Evolutionary conservation across 768 basidiomycete genomes (phyloP).

Genomic region (Leccinum boreale): DNA sequence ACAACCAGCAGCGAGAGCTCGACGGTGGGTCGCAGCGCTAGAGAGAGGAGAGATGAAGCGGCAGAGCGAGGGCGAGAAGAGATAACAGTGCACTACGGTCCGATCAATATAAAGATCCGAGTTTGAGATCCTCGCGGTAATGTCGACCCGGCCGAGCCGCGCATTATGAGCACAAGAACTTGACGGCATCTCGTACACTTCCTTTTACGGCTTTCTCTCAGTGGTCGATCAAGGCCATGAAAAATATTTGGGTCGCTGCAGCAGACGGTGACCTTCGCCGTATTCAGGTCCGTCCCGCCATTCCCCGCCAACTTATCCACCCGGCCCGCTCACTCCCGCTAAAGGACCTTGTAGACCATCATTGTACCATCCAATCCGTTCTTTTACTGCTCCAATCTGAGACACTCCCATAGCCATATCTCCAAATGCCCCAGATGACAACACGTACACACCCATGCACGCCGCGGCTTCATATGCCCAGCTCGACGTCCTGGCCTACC

Average conservation of each 20-base stretch:
- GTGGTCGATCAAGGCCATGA: constrained; percentile 1
- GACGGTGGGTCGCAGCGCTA: not conserved
- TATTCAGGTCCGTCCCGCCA: constrained; percentile 54
- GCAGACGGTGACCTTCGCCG: constrained; percentile 83
- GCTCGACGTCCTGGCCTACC: constrained; percentile 68
- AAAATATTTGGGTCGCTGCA: constrained; percentile 93
- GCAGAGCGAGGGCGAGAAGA: not conserved
- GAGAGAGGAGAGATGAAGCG: not conserved
- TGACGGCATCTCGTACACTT: not conserved
- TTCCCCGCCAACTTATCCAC: not conserved
- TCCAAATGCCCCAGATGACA: constrained; percentile 66
- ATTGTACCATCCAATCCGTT: constrained; percentile 43
- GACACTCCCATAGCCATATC: constrained; percentile 45
- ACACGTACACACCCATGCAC: constrained; percentile 89
- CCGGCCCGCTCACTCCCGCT: constrained; percentile 1
- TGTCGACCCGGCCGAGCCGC: not conserved
- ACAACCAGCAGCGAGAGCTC: not conserved
- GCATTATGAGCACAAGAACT: not conserved
- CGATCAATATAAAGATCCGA: constrained; percentile 30
- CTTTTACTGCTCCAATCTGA: constrained; percentile 29
- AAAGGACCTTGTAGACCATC: constrained; percentile 58
- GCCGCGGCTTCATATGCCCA: constrained; percentile 94
- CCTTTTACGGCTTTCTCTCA: not conserved
- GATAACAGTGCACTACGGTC: not conserved
- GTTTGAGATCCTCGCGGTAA: constrained; percentile 19